Base-by-base conservation (phyloP, 768 basidiomycete species). In the Termitomyces heimii region DNA sequence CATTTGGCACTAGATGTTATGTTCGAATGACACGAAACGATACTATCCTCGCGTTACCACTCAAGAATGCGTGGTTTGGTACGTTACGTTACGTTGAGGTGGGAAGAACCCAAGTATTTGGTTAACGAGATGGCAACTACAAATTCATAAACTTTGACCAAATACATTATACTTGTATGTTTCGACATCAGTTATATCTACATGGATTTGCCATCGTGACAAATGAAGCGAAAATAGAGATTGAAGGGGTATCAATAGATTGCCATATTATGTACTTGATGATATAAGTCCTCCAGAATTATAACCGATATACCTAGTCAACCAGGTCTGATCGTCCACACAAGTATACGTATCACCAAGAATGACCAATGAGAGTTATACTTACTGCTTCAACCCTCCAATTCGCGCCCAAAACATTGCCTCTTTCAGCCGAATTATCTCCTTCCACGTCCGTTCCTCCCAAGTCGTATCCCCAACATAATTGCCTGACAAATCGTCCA, bases 361-460 rank as follows among this genome's bases (percentile, higher is more conserved):
- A 28, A 20, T 24, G 22, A 48, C 20, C 13, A 28, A 48, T 34
- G 9, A 34, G 24, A 32, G 12, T 20, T 42, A 51, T 34, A 18
- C 24, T 63, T 55, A 72, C 45, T 65, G 65, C 45, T 67, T 65
- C 24, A 73, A 52, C 0, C 79, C 83, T 0, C 92, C 92, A 47
- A 92, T 71, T 54, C 92, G 74, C 22, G 91, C 88, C 87, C 84
- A 93, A 68, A 89, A 94, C 89, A 94, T 88, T 43, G 89, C 86
- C 68, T 93, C 89, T 58, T 84, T 81, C 61, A 94, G 68, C 44
- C 77, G 77, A 18, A 83, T 77, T 20, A 94, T 67, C 71, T 92
- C 88, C 65, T 85, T 87, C 90, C 91, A 94, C 20, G 88, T 85
- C 51, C 84, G 78, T 67, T 93, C 92, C 69, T 93, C 92, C 92